Percentiles rank a stretch among this genome's conserved stretches.
These are phyloP conservation scores for Sclerotinia subarctica DNA, from an alignment of 2,329 filamentous ascomycete genomes.

Conservation along the genomic window DNA sequence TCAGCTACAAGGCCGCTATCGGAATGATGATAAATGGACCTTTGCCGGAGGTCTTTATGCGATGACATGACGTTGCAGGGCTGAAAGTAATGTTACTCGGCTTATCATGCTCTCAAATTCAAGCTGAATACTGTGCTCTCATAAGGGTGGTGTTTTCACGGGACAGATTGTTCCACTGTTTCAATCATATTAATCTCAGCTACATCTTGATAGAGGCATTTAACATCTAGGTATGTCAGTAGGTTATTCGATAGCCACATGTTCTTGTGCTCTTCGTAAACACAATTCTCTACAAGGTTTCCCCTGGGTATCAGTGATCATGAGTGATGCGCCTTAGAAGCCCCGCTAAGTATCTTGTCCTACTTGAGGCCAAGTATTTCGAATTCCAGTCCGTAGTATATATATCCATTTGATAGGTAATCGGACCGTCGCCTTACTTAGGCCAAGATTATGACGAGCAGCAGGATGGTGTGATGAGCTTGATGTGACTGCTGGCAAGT, in stretches of 20 bases:
- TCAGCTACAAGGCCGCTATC: not conserved
- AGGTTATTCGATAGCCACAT: not conserved
- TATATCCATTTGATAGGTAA: conserved; percentile 7
- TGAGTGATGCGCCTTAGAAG: not conserved
- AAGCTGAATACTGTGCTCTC: not conserved
- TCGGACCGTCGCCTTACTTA: conserved; percentile 9
- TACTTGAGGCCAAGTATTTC: not conserved
- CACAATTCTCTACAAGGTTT: not conserved
- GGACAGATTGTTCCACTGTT: not conserved
- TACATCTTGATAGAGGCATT: not conserved
- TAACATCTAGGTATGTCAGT: not conserved
- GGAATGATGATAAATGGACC: too few species aligned
- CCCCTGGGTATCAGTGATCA: not conserved
- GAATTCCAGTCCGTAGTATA: not conserved
- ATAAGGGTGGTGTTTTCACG: not conserved
- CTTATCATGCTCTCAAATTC: not conserved
- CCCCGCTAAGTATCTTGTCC: not conserved
- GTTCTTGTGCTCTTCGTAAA: not conserved
- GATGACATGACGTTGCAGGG: not conserved
- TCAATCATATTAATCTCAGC: not conserved
- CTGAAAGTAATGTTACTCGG: not conserved
- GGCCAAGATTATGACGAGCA: not conserved
- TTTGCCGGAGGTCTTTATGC: not conserved
- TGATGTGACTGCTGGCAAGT: conserved; percentile 13
- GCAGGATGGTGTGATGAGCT: conserved; percentile 3